Conservation (phyloP, 495 filamentous ascomycete genomes). For the Barbatosphaeria neglecta region DNA sequence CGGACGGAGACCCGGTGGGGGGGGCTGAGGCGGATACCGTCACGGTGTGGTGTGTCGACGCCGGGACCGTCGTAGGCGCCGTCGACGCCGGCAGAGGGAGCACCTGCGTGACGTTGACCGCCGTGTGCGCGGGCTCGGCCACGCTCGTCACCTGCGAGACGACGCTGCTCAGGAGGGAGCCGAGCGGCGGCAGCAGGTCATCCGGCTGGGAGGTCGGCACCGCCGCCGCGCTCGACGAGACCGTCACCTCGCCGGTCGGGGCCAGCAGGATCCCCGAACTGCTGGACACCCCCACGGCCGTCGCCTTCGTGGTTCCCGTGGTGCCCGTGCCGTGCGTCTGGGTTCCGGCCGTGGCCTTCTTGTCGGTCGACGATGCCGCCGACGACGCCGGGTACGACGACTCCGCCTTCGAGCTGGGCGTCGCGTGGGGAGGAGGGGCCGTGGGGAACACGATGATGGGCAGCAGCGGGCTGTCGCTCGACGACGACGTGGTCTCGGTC, state of each 20-base stretch:
- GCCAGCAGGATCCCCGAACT: conserved; percentile 21
- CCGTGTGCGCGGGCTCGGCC: not conserved
- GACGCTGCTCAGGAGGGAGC: conserved; percentile 1
- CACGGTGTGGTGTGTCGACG: no score
- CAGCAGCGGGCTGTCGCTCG: no score
- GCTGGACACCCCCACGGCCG: conserved; percentile 2
- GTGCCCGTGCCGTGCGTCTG: no score
- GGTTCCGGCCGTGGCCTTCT: no score
- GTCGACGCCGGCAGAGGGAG: not conserved
- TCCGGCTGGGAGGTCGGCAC: conserved; percentile 2
- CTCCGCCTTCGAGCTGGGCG: no score
- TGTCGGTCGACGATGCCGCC: no score
- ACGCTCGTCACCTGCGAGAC: conserved; percentile 1
- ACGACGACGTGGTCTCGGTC: no score
- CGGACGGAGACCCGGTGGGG: not conserved
- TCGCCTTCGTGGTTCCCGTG: not conserved
- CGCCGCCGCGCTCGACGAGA: conserved; percentile 10
- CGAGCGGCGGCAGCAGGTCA: not conserved
- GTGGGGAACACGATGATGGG: no score
- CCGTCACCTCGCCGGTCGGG: conserved; percentile 22
- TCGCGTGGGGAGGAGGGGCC: no score
- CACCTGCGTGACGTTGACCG: not conserved
- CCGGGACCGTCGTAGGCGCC: not conserved
- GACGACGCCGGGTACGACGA: no score
- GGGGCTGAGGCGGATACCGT: not conserved